These are phyloP conservation scores for Pterocarpus santalinus DNA, from an alignment of 306 rosid species.

Conservation along the genomic window DNA sequence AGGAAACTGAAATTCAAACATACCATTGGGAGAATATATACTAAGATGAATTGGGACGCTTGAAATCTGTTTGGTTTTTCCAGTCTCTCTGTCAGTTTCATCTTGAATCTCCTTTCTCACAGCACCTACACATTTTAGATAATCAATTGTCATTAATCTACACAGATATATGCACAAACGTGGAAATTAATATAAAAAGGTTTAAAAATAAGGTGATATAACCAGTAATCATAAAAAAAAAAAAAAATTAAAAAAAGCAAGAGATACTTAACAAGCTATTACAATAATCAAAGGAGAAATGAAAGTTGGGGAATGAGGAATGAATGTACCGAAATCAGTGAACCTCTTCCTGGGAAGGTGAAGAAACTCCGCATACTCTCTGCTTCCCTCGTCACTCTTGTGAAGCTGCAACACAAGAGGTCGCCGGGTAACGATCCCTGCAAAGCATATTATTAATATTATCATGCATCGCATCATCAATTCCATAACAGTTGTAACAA, in stretches of 20 bases:
- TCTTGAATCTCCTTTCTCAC: slow-evolving; percentile 96
- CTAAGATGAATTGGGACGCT: slow-evolving; percentile 96
- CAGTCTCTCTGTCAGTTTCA: slow-evolving; percentile 98
- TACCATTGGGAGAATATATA: slow-evolving; percentile 91
- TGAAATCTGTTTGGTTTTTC: slow-evolving; percentile 82
- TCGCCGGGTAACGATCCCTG: slow-evolving; percentile 93
- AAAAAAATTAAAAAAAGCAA: background rate
- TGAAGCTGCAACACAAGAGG: slow-evolving; percentile 96
- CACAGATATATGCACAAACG: background rate
- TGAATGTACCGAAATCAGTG: slow-evolving; percentile 75
- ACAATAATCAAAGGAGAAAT: background rate
- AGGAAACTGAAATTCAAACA: slow-evolving; percentile 15
- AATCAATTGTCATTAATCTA: background rate
- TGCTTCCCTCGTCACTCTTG: slow-evolving; percentile 75
- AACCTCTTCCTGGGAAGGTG: slow-evolving; percentile 84
- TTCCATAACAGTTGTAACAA: background rate
- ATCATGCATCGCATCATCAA: slow-evolving; percentile 31
- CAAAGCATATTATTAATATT: slow-evolving; percentile 51
- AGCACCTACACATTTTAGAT: slow-evolving; percentile 65
- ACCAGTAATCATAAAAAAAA: background rate
- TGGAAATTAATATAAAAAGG: background rate
- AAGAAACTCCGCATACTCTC: slow-evolving; percentile 92
- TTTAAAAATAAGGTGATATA: no score
- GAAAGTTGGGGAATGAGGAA: slow-evolving; percentile 2
- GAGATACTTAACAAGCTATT: background rate